Evolutionary conservation across 2,329 filamentous ascomycete genomes (phyloP).

Genomic region (Cladosporium velox): DNA sequence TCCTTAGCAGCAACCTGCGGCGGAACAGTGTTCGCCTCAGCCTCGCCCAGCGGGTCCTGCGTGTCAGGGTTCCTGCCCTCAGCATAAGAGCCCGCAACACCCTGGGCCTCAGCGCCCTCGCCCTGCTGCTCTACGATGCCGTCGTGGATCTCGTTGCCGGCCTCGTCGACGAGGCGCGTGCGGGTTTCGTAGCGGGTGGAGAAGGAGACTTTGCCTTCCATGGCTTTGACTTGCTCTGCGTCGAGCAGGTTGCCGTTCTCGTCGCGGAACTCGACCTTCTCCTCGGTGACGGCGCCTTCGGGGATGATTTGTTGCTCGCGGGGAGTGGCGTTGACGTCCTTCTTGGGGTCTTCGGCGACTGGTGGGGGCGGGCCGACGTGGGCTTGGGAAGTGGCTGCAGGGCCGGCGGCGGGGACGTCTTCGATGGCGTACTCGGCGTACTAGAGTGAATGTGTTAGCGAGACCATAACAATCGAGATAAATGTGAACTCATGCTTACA

Average conservation of each 20-base stretch:
- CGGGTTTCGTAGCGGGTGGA: constrained; percentile 95
- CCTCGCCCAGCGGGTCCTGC: constrained; percentile 41
- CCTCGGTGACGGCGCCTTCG: constrained; percentile 57
- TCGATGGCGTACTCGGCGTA: constrained; percentile 39
- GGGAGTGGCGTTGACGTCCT: constrained; percentile 40
- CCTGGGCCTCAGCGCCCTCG: constrained; percentile 23
- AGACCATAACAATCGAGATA: neutral
- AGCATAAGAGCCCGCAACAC: constrained; percentile 51
- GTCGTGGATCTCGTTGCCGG: constrained; percentile 71
- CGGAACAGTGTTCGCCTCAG: constrained; percentile 42
- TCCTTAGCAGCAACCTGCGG: constrained; percentile 42
- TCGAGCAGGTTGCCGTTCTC: constrained; percentile 88
- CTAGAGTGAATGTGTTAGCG: constrained; percentile 23
- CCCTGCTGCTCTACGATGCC: constrained; percentile 37
- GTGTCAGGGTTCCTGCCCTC: constrained; percentile 62
- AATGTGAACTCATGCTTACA: constrained; percentile 58
- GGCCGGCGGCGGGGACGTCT: constrained; percentile 26
- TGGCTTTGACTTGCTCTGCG: constrained; percentile 76
- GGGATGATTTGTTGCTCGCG: neutral
- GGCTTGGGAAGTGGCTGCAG: constrained; percentile 32
- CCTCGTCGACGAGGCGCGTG: constrained; percentile 76
- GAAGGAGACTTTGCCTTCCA: constrained; percentile 93
- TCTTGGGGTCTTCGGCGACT: constrained; percentile 39
- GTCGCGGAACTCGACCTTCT: constrained; percentile 91
- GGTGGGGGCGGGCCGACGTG: constrained; percentile 37